A percentile compares a stretch with the other conserved stretches of the same genome.
Conservation (phyloP, 2,329 filamentous ascomycete species). For the Aspergillus hortae region DNA sequence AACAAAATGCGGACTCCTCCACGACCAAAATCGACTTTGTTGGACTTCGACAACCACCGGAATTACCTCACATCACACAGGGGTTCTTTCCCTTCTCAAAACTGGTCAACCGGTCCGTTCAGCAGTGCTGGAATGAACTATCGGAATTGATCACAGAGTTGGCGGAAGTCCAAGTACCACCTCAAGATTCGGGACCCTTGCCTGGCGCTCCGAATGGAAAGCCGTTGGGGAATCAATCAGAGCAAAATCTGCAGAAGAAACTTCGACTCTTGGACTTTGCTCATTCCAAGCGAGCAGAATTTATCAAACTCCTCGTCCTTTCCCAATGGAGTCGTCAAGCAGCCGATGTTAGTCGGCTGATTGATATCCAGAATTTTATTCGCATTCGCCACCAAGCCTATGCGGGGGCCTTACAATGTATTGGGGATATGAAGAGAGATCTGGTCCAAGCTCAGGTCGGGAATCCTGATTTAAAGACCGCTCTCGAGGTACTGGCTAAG, state of each 20-base stretch:
- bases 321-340: slow-evolving; percentile 84
- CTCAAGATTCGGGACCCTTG: slow-evolving; percentile 33
- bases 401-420: slow-evolving; percentile 56
- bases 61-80: slow-evolving; percentile 65
- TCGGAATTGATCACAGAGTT: slow-evolving; percentile 67
- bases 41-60: slow-evolving; percentile 38
- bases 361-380: slow-evolving; percentile 79
- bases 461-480: slow-evolving; percentile 87
- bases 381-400: slow-evolving; percentile 61
- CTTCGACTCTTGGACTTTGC: slow-evolving; percentile 70
- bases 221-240: slow-evolving; percentile 32
- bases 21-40: slow-evolving; percentile 1
- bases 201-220: slow-evolving; percentile 24
- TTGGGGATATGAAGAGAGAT: slow-evolving; percentile 70
- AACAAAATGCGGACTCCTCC: slow-evolving; percentile 9
- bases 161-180: slow-evolving; percentile 62
- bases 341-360: slow-evolving; percentile 76
- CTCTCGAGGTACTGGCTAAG: slow-evolving; percentile 76
- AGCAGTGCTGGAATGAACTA: slow-evolving; percentile 77
- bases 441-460: slow-evolving; percentile 71
- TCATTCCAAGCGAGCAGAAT: slow-evolving; percentile 75
- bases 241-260: slow-evolving; percentile 73
- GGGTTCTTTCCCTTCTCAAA: slow-evolving; percentile 73
- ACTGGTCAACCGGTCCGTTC: slow-evolving; percentile 73
- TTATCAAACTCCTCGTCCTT: slow-evolving; percentile 89